These are phyloP conservation scores for Saccharomycopsis fermentans DNA, from an alignment of 805 yeast genomes.

Conservation along the genomic window DNA sequence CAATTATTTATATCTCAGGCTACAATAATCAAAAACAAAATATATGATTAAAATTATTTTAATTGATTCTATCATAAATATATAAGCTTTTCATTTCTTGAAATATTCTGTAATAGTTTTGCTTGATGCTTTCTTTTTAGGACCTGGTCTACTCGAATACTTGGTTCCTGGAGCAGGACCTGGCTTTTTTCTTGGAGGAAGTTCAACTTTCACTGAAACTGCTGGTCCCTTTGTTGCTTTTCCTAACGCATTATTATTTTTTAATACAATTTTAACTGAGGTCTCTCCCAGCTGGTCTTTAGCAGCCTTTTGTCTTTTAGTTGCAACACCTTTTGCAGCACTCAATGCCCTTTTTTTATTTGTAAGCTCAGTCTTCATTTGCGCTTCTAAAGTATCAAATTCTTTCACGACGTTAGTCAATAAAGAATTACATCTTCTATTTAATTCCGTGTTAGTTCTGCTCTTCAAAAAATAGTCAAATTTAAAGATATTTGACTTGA, in stretches of 20 bases:
- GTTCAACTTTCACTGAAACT: not conserved
- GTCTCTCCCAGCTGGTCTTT: not conserved
- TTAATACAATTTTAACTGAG: not conserved
- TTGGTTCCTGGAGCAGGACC: conserved; percentile 10
- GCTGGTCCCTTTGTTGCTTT: not conserved
- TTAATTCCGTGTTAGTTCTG: conserved; percentile 65
- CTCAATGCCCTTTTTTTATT: conserved; percentile 10
- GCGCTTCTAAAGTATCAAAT: conserved; percentile 27
- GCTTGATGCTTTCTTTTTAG: conserved; percentile 5
- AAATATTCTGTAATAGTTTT: not conserved
- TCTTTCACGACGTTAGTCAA: conserved; percentile 70
- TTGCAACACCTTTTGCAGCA: not conserved
- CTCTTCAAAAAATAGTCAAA: conserved; percentile 83
- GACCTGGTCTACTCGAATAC: conserved; percentile 5
- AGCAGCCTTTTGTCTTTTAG: not conserved
- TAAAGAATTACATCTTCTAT: conserved; percentile 73
- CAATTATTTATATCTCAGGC: too few relatives aligned
- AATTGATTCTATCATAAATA: not conserved
- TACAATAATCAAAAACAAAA: not conserved
- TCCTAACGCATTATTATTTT: not conserved
- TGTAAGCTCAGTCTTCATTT: conserved; percentile 1
- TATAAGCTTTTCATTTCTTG: not conserved
- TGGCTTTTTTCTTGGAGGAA: conserved; percentile 3
- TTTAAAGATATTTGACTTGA: conserved; percentile 66
- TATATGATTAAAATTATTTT: not conserved